phyloP scores from a whole-genome alignment of 164 flowering plant species.

The Saururus chinensis region DNA sequence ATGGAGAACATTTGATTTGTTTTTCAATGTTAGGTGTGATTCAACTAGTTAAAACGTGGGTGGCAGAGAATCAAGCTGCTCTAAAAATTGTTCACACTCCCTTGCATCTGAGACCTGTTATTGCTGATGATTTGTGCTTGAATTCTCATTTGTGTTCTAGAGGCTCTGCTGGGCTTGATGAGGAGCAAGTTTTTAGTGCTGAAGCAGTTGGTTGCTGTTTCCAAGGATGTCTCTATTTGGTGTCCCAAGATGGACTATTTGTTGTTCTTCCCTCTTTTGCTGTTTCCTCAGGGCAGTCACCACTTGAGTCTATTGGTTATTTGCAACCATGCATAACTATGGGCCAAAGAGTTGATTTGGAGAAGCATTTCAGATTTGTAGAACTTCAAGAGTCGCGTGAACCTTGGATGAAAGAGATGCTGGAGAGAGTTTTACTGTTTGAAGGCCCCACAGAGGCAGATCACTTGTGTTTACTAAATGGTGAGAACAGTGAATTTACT shows the following conservation, averaged over 20 bases:
- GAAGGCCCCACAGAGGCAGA: slow-evolving; percentile 87
- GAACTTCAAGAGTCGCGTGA: slow-evolving; percentile 22
- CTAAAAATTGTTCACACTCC: slow-evolving; percentile 43
- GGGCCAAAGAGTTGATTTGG: slow-evolving; percentile 13
- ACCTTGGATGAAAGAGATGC: slow-evolving; percentile 68
- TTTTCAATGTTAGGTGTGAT: slow-evolving; percentile 76
- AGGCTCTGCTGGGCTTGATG: slow-evolving; percentile 14
- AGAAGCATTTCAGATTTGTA: slow-evolving; percentile 13
- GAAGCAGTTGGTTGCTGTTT: slow-evolving; percentile 71
- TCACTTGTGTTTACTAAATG: slow-evolving; percentile 69
- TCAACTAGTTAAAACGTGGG: slow-evolving; percentile 29
- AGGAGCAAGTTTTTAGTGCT: slow-evolving; percentile 27
- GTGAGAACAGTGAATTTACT: slow-evolving; percentile 26
- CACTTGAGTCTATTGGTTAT: slow-evolving; percentile 44
- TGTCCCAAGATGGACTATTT: slow-evolving; percentile 54
- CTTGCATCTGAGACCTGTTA: slow-evolving; percentile 23
- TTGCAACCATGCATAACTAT: slow-evolving; percentile 15
- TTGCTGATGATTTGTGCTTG: slow-evolving; percentile 41
- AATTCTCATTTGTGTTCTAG: slow-evolving; percentile 7
- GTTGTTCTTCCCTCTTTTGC: slow-evolving; percentile 75
- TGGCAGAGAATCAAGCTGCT: slow-evolving; percentile 14
- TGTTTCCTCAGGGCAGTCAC: slow-evolving; percentile 33
- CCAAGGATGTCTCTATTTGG: slow-evolving; percentile 76
- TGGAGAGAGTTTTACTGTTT: slow-evolving; percentile 71
- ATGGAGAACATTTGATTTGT: slow-evolving; percentile 44